Base-by-base conservation (phyloP, 805 yeast species). In the Ogataea sp. region DNA sequence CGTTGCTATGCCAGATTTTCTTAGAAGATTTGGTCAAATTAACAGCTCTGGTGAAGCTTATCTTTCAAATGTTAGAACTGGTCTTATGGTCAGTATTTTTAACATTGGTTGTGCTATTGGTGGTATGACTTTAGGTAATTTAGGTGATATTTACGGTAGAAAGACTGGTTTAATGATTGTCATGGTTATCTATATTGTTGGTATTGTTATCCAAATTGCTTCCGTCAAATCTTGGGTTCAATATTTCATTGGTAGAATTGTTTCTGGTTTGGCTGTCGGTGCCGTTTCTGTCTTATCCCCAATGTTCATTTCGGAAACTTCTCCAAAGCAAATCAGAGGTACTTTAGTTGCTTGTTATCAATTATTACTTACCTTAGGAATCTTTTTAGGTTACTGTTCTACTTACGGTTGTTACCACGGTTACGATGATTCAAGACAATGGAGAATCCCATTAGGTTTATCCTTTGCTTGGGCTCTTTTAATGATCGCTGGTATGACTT, bases 21-120 rank as follows among this genome's bases (percentile, higher is more conserved):
- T 61, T 38, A 41, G 47, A 16, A 63, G 79, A 50, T 78, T 79
- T 47, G 86, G 83, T 53, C 59, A 65, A 44, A 18, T 45, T 3
- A 46, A 62, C 41, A 37, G 55, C 6, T 52, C 53, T n/a, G 81
- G 80, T 42, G 58, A 51, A 2, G 30, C 46, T 48, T 61, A 61
- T 44, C 58, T 77, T 32, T 68, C 81, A 9, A 66, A 73, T 48
- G 73, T 69, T 18, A 64, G 82, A 61, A 61, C 68, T 14, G 83
- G 83, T 47, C 56, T 83, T 39, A 71, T 82, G 43, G 82, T 83
- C 31, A 78, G 85, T 20, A 76, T 81, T 39, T 80, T 80, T 66
- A 78, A 79, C 58, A 61, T 78, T 49, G 85, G 85, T 41, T 79
- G 86, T 67, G 83, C 84, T 39, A 61, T 82, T 40, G 90, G 89